Evolutionary conservation across 2,329 filamentous ascomycete genomes (phyloP).

Genomic region (Ophiobolus disseminans): DNA sequence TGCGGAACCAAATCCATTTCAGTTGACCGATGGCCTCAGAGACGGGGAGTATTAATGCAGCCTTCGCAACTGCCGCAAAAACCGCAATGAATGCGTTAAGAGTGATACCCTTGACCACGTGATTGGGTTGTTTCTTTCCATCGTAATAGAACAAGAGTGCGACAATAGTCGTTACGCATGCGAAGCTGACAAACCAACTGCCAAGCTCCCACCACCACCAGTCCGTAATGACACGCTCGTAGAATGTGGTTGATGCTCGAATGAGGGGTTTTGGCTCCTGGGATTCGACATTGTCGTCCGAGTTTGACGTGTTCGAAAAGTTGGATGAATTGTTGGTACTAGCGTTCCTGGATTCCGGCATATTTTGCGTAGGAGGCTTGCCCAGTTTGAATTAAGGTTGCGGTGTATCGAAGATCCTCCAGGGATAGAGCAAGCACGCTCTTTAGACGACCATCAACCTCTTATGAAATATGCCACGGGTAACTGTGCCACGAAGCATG

Average conservation of each 20-base stretch:
- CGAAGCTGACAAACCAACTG: constrained; percentile 21
- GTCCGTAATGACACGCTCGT: constrained; percentile 20
- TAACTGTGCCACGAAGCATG: no score
- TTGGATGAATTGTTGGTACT: no score
- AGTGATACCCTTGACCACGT: constrained; percentile 20
- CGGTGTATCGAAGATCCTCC: no score
- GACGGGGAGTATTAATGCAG: constrained; percentile 26
- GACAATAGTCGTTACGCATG: constrained; percentile 19
- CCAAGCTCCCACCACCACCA: constrained; percentile 31
- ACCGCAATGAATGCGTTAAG: constrained; percentile 26
- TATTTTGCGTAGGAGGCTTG: no score
- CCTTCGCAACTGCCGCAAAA: constrained; percentile 26
- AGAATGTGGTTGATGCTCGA: constrained; percentile 20
- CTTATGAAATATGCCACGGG: no score
- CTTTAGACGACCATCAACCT: no score
- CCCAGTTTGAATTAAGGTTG: no score
- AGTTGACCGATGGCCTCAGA: constrained; percentile 30
- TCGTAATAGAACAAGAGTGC: constrained; percentile 19
- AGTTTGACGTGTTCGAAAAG: no score
- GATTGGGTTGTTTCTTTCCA: constrained; percentile 19
- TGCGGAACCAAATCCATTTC: constrained; percentile 31
- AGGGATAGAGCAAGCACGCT: no score
- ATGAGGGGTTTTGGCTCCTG: constrained; percentile 8
- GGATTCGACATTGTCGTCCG: background rate
- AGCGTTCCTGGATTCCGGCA: no score